A percentile compares a stretch with the other conserved stretches of the same genome.
phyloP scores from a whole-genome alignment of 768 basidiomycete genomes.

The Punctularia strigosozonata region DNA sequence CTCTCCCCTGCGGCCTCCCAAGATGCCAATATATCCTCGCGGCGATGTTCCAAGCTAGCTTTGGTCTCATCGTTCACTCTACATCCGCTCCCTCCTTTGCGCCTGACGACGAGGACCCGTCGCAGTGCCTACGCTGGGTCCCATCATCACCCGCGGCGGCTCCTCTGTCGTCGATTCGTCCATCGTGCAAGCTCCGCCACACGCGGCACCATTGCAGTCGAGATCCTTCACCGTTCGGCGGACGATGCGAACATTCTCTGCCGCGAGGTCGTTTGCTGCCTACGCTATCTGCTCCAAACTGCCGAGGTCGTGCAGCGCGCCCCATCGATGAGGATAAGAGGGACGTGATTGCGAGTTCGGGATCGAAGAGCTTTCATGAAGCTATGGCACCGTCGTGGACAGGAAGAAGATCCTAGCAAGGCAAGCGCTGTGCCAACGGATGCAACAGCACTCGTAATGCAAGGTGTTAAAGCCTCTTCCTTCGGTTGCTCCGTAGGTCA shows the following conservation, averaged over 20 bases:
- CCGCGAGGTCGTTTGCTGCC: too few relatives aligned
- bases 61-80: slow-evolving; percentile 25
- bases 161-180: slow-evolving; percentile 80
- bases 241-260: slow-evolving; percentile 82
- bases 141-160: slow-evolving; percentile 66
- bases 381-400: too few relatives aligned
- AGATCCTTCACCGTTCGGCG: slow-evolving; percentile 60
- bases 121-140: slow-evolving; percentile 64
- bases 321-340: slow-evolving; percentile 54
- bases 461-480: too few relatives aligned
- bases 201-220: slow-evolving; percentile 67
- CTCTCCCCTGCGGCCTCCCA: too few relatives aligned
- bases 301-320: too few relatives aligned
- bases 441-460: too few relatives aligned
- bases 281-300: too few relatives aligned
- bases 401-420: too few relatives aligned
- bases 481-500: too few relatives aligned
- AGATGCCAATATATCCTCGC: slow-evolving; percentile 24
- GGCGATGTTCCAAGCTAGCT: slow-evolving; percentile 61
- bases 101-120: slow-evolving; percentile 61
- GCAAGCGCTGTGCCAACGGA: too few relatives aligned
- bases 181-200: slow-evolving; percentile 50
- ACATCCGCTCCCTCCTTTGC: slow-evolving; percentile 17
- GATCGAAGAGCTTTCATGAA: too few relatives aligned
- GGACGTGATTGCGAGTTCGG: too few relatives aligned